Evolutionary conservation across 1,139 yeast species (phyloP).

Genomic region (Yamadazyma trypodendri): DNA sequence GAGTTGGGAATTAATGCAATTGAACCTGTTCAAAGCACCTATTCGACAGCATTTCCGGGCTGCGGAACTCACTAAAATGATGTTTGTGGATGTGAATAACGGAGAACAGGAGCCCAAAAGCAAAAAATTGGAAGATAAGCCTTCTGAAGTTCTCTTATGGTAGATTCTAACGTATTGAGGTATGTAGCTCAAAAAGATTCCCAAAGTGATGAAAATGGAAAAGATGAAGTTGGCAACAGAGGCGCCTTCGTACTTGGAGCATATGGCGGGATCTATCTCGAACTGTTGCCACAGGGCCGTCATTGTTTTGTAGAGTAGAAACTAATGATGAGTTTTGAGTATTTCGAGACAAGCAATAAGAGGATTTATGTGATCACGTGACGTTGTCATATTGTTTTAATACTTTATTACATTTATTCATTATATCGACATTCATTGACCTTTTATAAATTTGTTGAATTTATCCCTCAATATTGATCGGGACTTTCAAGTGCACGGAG

Average conservation of each 20-base stretch:
- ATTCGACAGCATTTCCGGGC: slow-evolving; percentile 54
- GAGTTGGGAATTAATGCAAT: slow-evolving; percentile 68
- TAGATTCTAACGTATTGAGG: slow-evolving; percentile 74
- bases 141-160: slow-evolving; percentile 66
- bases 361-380: too few species aligned
- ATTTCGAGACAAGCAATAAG: too few species aligned
- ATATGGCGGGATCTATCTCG: slow-evolving; percentile 18
- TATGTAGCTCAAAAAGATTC: slow-evolving; percentile 69
- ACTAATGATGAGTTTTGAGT: not conserved
- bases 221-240: slow-evolving; percentile 46
- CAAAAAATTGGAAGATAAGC: slow-evolving; percentile 72
- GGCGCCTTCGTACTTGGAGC: slow-evolving; percentile 47
- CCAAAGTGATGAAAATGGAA: slow-evolving; percentile 56
- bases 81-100: slow-evolving; percentile 65
- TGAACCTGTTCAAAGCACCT: slow-evolving; percentile 45
- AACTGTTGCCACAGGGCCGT: not conserved
- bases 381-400: too few species aligned
- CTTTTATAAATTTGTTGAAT: too few species aligned
- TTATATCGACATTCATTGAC: too few species aligned
- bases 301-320: not conserved
- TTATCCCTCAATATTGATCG: slow-evolving; percentile 24
- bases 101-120: slow-evolving; percentile 75
- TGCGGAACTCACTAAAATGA: slow-evolving; percentile 56
- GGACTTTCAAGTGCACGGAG: slow-evolving; percentile 33
- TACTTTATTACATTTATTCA: too few species aligned